Conservation (phyloP, 306 rosid genomes). For the Sicyos baderoa region DNA sequence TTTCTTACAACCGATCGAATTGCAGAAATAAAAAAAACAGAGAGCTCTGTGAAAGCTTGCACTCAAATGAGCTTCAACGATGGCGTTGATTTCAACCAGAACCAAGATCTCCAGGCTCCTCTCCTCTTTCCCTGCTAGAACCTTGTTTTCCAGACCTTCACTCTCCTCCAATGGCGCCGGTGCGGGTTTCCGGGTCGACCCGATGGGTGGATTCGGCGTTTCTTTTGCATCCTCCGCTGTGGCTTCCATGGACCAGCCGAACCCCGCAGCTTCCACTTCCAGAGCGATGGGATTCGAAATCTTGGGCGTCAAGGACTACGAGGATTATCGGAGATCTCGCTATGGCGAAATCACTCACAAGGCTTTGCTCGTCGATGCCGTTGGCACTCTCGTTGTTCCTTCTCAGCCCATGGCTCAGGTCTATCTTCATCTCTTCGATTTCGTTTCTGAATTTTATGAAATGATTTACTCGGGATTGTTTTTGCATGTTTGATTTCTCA, state of each 20-base stretch:
- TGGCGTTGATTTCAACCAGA: conserved; percentile 44
- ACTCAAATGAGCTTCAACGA: conserved; percentile 40
- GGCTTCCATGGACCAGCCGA: conserved; percentile 25
- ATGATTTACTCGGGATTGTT: neutral
- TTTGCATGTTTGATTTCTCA: neutral
- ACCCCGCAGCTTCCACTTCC: conserved; percentile 23
- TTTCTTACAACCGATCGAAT: too few relatives aligned
- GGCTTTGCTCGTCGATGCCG: conserved; percentile 89
- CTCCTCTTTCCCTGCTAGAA: neutral
- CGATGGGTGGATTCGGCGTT: neutral
- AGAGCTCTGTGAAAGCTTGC: neutral
- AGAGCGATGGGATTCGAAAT: conserved; percentile 30
- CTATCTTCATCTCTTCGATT: neutral
- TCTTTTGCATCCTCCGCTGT: conserved; percentile 30
- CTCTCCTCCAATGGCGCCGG: conserved; percentile 19
- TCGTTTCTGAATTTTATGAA: neutral
- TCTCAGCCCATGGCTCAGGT: conserved; percentile 99
- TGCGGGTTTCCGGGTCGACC: neutral
- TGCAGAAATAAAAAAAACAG: neutral
- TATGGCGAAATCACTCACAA: conserved; percentile 85
- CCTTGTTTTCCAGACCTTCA: conserved; percentile 22
- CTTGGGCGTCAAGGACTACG: conserved; percentile 61
- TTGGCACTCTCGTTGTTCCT: conserved; percentile 86
- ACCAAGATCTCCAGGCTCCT: conserved; percentile 31
- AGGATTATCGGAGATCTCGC: conserved; percentile 68